Evolutionary conservation across 495 filamentous ascomycete genomes (phyloP).

Genomic region (Penicillium egyptiacum): DNA sequence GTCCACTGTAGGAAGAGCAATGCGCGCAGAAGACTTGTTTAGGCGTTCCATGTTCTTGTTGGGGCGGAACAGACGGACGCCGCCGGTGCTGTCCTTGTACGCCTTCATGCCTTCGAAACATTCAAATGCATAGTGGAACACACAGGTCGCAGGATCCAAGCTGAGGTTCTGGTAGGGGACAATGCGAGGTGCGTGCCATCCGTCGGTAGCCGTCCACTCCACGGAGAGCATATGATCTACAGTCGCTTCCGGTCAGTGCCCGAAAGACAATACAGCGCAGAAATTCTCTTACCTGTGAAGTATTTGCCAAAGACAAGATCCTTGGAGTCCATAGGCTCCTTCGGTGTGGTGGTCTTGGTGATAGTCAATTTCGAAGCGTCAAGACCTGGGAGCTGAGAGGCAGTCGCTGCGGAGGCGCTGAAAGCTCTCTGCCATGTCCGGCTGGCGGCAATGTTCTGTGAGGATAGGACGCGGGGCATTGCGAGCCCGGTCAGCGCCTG

Average conservation of each 20-base stretch:
- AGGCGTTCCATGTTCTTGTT: slow-evolving; percentile 93
- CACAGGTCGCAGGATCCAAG: slow-evolving; percentile 92
- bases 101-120: slow-evolving; percentile 99
- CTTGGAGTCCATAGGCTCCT: slow-evolving; percentile 67
- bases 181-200: slow-evolving; percentile 81
- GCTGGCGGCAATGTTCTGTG: slow-evolving; percentile 28
- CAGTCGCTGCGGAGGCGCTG: slow-evolving; percentile 58
- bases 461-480: slow-evolving; percentile 28
- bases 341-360: slow-evolving; percentile 72
- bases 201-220: slow-evolving; percentile 82
- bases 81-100: slow-evolving; percentile 75
- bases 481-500: slow-evolving; percentile 32
- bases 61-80: slow-evolving; percentile 87
- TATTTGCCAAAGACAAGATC: slow-evolving; percentile 82
- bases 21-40: slow-evolving; percentile 84
- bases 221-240: slow-evolving; percentile 94
- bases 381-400: slow-evolving; percentile 58
- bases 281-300: slow-evolving; percentile 68
- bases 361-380: slow-evolving; percentile 75
- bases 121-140: slow-evolving; percentile 97
- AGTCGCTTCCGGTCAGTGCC: slow-evolving; percentile 22
- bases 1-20: slow-evolving; percentile 85
- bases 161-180: slow-evolving; percentile 94
- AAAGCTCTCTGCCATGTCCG: slow-evolving; percentile 51
- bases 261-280: neutral